Percentiles rank a stretch among this genome's conserved stretches.
Evolutionary conservation across 441 rosid genomes (phyloP).

Genomic region (Corymbia citriodora): DNA sequence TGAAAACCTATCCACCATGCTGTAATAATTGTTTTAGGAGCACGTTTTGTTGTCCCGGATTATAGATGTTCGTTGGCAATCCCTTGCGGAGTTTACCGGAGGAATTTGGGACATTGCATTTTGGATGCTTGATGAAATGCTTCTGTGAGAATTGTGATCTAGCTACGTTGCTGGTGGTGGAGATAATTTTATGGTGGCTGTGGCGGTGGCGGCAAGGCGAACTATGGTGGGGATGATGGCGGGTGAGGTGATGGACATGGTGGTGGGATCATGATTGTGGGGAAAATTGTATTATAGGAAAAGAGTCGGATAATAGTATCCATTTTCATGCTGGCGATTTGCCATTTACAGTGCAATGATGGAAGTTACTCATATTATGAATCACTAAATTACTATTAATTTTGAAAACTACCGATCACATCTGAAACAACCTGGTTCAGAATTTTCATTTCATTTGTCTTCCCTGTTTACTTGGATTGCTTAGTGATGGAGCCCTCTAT

Average conservation of each 20-base stretch:
- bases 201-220: background rate
- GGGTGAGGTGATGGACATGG: background rate
- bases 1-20: background rate
- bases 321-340: background rate
- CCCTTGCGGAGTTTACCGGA: background rate
- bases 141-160: background rate
- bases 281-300: background rate
- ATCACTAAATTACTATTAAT: background rate
- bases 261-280: background rate
- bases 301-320: background rate
- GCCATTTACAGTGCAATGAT: background rate
- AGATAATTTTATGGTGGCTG: background rate
- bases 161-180: background rate
- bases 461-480: background rate
- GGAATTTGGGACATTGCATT: background rate
- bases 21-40: background rate
- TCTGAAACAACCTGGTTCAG: background rate
- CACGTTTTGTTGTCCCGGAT: background rate
- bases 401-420: background rate
- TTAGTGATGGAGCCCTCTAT: background rate
- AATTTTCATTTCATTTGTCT: background rate
- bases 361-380: background rate
- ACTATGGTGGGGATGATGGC: background rate
- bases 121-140: background rate
- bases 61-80: background rate